Conservation (phyloP, 2,329 filamentous ascomycete genomes). For the Diplodia sapinea region DNA sequence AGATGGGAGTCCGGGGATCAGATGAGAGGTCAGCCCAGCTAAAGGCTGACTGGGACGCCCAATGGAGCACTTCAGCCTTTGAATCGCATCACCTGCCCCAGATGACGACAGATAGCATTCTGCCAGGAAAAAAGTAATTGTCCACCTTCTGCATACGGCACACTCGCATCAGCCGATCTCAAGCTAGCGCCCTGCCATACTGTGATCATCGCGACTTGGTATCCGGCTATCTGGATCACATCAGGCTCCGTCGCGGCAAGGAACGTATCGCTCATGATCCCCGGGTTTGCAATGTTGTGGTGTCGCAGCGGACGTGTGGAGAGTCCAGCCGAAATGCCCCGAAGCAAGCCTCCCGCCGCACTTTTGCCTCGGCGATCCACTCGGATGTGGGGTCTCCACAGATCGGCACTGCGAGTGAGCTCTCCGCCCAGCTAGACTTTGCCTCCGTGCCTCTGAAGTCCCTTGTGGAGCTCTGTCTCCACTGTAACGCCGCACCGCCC, state of each 20-base stretch:
- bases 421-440: slow-evolving; percentile 17
- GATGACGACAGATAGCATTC: slow-evolving; percentile 13
- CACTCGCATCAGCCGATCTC: background rate
- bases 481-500: slow-evolving; percentile 6
- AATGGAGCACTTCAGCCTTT: background rate
- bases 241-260: background rate
- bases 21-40: background rate
- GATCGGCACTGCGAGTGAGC: slow-evolving; percentile 18
- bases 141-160: slow-evolving; percentile 15
- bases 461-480: slow-evolving; percentile 22
- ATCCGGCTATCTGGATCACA: slow-evolving; percentile 2
- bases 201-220: background rate
- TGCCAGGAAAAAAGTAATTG: background rate
- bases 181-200: background rate
- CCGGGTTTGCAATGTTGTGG: background rate
- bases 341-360: slow-evolving; percentile 21
- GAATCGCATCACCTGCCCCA: slow-evolving; percentile 10
- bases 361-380: slow-evolving; percentile 25
- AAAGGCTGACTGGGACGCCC: slow-evolving; percentile 5
- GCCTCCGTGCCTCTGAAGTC: background rate
- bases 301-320: background rate
- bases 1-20: background rate
- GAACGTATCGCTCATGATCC: background rate
- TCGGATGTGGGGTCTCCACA: slow-evolving; percentile 25
- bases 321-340: slow-evolving; percentile 15